Conservation (phyloP, 768 basidiomycete genomes). For the Boletellus emodensis region DNA sequence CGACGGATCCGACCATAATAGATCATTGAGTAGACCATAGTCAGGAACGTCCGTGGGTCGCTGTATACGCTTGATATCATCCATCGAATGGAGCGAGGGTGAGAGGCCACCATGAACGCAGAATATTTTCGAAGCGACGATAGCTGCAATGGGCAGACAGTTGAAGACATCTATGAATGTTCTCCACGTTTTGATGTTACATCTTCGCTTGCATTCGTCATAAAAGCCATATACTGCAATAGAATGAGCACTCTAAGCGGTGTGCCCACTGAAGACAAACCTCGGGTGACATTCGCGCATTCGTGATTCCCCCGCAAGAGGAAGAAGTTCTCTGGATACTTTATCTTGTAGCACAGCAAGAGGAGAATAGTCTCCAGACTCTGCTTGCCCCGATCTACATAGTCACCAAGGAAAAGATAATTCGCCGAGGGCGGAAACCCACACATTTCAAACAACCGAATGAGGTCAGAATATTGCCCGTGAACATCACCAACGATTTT, state of each 20-base stretch:
- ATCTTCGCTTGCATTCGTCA: conserved; percentile 98
- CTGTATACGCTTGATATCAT: conserved; percentile 97
- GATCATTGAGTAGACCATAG: conserved; percentile 93
- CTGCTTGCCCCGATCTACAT: conserved; percentile 98
- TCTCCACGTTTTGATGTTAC: conserved; percentile 99
- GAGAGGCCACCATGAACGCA: conserved; percentile 97
- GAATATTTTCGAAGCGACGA: conserved; percentile 99
- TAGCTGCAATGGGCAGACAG: conserved; percentile 95
- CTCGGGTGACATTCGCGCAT: conserved; percentile 98
- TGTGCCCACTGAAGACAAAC: conserved; percentile 41
- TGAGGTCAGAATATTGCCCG: conserved; percentile 98
- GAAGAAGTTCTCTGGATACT: conserved; percentile 99
- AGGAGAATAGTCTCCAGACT: conserved; percentile 97
- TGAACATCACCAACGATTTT: conserved; percentile 99
- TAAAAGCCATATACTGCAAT: conserved; percentile 94
- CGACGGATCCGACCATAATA: conserved; percentile 97
- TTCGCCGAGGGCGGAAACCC: conserved; percentile 97
- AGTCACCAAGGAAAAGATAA: conserved; percentile 98
- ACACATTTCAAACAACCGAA: conserved; percentile 98
- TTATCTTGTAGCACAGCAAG: conserved; percentile 98
- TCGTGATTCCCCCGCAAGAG: conserved; percentile 97
- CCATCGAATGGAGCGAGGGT: conserved; percentile 91
- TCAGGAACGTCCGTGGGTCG: conserved; percentile 98
- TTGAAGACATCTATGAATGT: conserved; percentile 99
- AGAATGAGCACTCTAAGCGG: conserved; percentile 18